Evolutionary conservation across 148 eudicot species (phyloP), one percentile per base, ranked within the genome.

Genomic region (Pharnaceum exiguum): DNA sequence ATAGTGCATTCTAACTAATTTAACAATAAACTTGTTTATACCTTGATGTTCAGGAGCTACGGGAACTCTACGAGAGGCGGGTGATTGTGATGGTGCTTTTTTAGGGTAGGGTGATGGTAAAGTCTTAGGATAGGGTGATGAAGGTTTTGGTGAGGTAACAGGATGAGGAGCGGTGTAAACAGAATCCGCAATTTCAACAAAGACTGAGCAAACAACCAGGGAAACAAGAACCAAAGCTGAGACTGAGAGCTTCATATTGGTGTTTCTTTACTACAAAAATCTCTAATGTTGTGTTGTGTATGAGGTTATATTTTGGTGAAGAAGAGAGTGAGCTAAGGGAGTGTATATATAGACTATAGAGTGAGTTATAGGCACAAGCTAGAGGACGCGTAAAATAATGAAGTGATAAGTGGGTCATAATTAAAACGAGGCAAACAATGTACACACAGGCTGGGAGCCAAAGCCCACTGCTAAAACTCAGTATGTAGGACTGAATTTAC

Each of bases 241-340:
- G 8, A 69, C 1, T 45, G 72, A 68, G 11, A 53, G 23, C 24
- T 68, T 69, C 73, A 46, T 69, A 53, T 61, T 63, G 21, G 28
- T 40, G 5, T 2, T 23, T 28, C 17, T 16, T 51, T 30, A 7
- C 10, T 25, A 18, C 4, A 13, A 23, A 13, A n/a, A n/a, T n/a
- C 30, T 26, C 18, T 26, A 29, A 28, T 19, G n/a, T 19, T n/a
- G 21, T 13, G 18, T 5, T 12, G 24, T 49, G 5, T 25, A 3
- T 19, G 15, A 26, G 28, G 30, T 5, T 15, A 35, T 19, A 17
- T 13, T 49, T 3, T 28, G 54, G 33, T 16, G 54, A 49, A 15
- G 54, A 16, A 49, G 33, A 18, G 15, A 13, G 29, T 18, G 27
- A 12, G 16, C 19, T 27, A 35, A 12, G 35, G 16, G 35, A 27